Evolutionary conservation across 73 alveolate genomes (phyloP).

Genomic region (Tetrahymena thermophila): DNA sequence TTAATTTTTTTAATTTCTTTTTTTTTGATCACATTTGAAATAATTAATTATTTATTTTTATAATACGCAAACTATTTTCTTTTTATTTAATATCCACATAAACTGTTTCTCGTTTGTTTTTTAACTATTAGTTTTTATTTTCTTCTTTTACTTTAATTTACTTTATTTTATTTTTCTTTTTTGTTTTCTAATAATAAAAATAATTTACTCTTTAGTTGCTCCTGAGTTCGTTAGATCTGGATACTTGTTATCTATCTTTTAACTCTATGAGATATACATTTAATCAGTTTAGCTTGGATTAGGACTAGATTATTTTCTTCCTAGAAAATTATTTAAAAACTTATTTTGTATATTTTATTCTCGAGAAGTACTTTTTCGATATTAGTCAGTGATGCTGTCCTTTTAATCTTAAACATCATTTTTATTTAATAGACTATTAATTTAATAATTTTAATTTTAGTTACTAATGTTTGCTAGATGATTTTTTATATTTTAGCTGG

Average conservation of each 20-base stretch:
- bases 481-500: not conserved
- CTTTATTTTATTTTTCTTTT: no score
- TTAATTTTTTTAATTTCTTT: no score
- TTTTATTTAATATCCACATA: no score
- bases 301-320: not conserved
- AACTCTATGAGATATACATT: not conserved
- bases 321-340: not conserved
- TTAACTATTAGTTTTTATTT: no score
- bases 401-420: not conserved
- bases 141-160: no score
- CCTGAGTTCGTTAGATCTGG: not conserved
- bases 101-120: no score
- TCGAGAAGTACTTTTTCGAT: not conserved
- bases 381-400: not conserved
- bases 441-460: not conserved
- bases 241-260: not conserved
- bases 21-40: no score
- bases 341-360: not conserved
- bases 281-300: not conserved
- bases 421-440: not conserved
- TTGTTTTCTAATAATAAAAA: no score
- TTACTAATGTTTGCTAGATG: not conserved
- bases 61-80: no score
- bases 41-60: no score
- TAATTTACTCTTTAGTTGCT: not conserved